Base-by-base conservation (phyloP, 768 basidiomycete genomes). In the Paxillus rubicundulus region DNA sequence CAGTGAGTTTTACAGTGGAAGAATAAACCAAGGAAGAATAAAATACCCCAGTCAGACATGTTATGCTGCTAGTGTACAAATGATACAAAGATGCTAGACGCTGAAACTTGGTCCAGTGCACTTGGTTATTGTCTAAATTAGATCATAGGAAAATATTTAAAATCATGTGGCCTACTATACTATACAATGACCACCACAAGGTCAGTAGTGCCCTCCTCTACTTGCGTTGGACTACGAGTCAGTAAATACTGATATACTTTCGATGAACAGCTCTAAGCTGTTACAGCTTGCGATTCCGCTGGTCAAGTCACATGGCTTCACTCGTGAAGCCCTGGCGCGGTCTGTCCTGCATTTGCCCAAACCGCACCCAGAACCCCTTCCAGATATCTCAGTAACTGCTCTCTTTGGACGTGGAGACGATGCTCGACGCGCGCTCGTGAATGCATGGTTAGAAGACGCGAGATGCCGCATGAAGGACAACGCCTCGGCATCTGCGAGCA, bases 381-480 rank as follows among this genome's bases (percentile, higher is more conserved):
- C 84, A 1, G 89, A 92, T 52, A 70, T 75, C 0, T 85, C 88
- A 0, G 79, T 92, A 18, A 80, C 85, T 2, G 78, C 86, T 6
- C 72, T 92, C 6, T 93, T 92, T 69, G 90, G 90, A 8, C 59
- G 63, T 13, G 90, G 85, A 20, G 82, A 87, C 50, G 67, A 80
- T 28, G 87, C 90, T 1, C 74, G 85, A 13, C 75, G 77, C 49
- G 79, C 78, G 4, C 74, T 93, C 27, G 77, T 91, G 39, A 67
- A 74, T n/a, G 85, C 85, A 0, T 93, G 90, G 89, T 62, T 92
- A 33, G 79, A 84, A 17, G 81, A 85, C 53, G 89, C 86, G 1
- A 63, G 83, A 13, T 58, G 59, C 16, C 69, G 75, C 37, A 91
- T 92, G 75, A 67, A 47, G 47, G 42, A 24, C 49, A 61, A 45